Evolutionary conservation across 202 grass and related monocot species (phyloP).

Genomic region (Schoenoplectus tabernaemontani): DNA sequence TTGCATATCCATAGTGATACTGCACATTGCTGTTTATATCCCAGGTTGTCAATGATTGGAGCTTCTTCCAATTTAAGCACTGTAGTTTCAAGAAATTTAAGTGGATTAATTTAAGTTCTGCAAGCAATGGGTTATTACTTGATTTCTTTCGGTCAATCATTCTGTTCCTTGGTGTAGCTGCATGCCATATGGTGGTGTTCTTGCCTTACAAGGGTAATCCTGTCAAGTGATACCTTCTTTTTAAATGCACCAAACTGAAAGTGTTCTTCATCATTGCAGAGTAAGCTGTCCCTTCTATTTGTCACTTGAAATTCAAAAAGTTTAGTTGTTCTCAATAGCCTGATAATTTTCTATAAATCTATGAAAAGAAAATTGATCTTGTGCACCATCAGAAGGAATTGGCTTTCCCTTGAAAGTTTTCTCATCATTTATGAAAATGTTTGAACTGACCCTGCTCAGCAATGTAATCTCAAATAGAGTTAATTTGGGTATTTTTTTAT

Average conservation of each 20-base stretch:
- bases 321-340: not conserved
- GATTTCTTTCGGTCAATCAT: slow-evolving; percentile 36
- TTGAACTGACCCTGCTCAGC: not conserved
- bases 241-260: slow-evolving; percentile 51
- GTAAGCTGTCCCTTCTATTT: slow-evolving; percentile 35
- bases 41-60: too few relatives aligned
- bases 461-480: not conserved
- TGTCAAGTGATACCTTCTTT: slow-evolving; percentile 36
- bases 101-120: too few relatives aligned
- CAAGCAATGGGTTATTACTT: too few relatives aligned
- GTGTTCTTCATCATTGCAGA: slow-evolving; percentile 57
- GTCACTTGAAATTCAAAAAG: not conserved
- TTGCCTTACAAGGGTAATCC: slow-evolving; percentile 51
- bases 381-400: not conserved
- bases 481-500: not conserved
- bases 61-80: too few relatives aligned
- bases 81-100: too few relatives aligned
- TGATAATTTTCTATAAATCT: not conserved
- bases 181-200: slow-evolving; percentile 42
- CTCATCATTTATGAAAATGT: not conserved
- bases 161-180: slow-evolving; percentile 23
- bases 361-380: not conserved
- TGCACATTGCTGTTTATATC: too few relatives aligned
- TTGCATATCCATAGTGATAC: too few relatives aligned
- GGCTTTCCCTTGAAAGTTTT: not conserved